Evolutionary conservation across 169 alveolate species (phyloP).

Genomic region (Cyclospora cayetanensis): DNA sequence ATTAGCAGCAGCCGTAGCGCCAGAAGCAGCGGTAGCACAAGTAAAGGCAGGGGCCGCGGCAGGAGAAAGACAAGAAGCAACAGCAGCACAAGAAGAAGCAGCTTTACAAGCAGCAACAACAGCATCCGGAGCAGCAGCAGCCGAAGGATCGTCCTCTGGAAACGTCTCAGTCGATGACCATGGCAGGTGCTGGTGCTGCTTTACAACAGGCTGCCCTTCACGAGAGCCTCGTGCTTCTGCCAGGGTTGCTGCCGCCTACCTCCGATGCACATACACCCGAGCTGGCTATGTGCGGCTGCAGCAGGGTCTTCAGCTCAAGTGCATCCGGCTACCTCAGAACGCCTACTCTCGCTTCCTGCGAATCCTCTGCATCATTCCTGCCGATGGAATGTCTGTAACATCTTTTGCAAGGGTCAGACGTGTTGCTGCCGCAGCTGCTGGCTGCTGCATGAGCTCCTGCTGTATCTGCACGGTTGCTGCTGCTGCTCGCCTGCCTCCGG

Average conservation of each 20-base stretch:
- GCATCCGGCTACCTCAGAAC: background rate
- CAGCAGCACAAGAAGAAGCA: too few relatives aligned
- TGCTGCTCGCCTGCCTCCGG: too few relatives aligned
- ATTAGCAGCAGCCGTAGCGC: too few relatives aligned
- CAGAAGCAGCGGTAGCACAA: background rate
- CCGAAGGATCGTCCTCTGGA: too few relatives aligned
- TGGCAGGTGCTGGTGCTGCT: background rate
- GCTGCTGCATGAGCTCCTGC: too few relatives aligned
- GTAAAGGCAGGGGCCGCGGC: background rate
- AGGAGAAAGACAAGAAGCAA: too few relatives aligned
- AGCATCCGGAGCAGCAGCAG: too few relatives aligned
- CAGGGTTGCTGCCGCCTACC: background rate
- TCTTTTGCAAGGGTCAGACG: background rate
- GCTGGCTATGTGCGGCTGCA: background rate
- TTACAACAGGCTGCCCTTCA: too few relatives aligned
- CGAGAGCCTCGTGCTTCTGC: background rate
- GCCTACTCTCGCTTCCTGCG: background rate
- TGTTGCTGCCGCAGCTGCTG: background rate
- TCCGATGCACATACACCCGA: slow-evolving; percentile 1
- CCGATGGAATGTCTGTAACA: background rate
- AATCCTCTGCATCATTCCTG: background rate
- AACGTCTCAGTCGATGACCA: too few relatives aligned
- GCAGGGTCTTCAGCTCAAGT: background rate
- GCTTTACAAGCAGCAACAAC: too few relatives aligned
- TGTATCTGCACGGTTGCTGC: too few relatives aligned